Evolutionary conservation across 2,329 filamentous ascomycete genomes (phyloP).

Genomic region (Colletotrichum tabaci): DNA sequence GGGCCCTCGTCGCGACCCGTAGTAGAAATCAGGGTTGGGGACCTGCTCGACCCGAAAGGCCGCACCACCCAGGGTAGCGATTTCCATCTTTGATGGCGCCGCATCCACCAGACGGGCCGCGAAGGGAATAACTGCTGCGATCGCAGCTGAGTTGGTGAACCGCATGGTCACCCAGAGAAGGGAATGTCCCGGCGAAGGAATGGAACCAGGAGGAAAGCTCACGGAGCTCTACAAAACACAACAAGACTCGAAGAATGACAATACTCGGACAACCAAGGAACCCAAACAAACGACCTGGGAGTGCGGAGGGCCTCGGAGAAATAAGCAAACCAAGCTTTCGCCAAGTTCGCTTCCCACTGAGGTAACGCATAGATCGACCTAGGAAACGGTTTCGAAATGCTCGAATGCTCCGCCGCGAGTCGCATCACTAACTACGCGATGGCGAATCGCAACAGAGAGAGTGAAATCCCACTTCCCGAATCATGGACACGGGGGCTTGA

Average conservation of each 20-base stretch:
- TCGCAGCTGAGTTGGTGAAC: constrained; percentile 50
- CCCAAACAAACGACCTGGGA: neutral
- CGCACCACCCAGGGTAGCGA: constrained; percentile 56
- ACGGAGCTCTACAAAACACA: constrained; percentile 27
- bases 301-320: constrained; percentile 26
- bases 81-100: constrained; percentile 49
- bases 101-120: constrained; percentile 46
- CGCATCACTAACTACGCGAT: constrained; percentile 13
- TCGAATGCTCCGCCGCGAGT: constrained; percentile 9
- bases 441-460: constrained; percentile 19
- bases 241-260: neutral
- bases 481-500: neutral
- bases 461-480: constrained; percentile 2
- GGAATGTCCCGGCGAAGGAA: constrained; percentile 41
- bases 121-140: constrained; percentile 48
- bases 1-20: constrained; percentile 52
- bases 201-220: constrained; percentile 40
- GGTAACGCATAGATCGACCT: constrained; percentile 35
- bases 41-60: constrained; percentile 58
- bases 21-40: constrained; percentile 54
- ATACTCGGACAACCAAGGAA: neutral
- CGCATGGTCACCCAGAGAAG: constrained; percentile 50
- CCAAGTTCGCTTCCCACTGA: constrained; percentile 36
- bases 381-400: constrained; percentile 34
- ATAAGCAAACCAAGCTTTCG: constrained; percentile 41